Base-by-base conservation (phyloP, 305 asterid species). In the Fraxinus xanthoxyloides region DNA sequence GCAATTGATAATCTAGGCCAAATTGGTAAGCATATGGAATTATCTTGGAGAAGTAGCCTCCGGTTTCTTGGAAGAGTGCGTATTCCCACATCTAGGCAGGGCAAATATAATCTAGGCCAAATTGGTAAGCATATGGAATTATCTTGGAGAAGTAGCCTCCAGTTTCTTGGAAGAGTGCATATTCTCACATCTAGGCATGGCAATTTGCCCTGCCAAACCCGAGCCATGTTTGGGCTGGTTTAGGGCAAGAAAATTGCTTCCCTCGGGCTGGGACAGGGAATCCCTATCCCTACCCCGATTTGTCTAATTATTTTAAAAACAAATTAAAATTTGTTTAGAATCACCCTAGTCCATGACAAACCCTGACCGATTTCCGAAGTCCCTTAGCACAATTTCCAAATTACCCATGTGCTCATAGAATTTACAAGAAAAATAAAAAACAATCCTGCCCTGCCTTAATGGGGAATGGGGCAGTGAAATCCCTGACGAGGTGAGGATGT, bases 91-190 rank as follows among this genome's bases (percentile, higher is more conserved):
- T 3, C 90, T 31, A 31, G 32, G 32, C 32, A 31, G 0, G 32
- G 3, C 32, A 31, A 31, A 2, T 31, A 92, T 75, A 90, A 90
- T 74, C 77, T 92, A 59, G 97, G 92, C 8, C 94, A 92, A 61
- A 92, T 92, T 6, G 97, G 97, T 0, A 82, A 92, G 94, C 89
- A 89, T 90, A 40, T 90, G 96, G 96, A 84, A 86, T 82, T 92
- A 89, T 70, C 89, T 90, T 0, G 96, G 96, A 1, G 19, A 13
- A 46, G 6, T 92, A 0, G 77, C 80, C 0, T 76, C 90, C 0
- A 90, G 91, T 2, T 90, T 54, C 24, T 54, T 54, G 26, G 65
- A 54, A 54, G 19, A 54, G 26, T 54, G 21, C 65, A 54, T 17
- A 54, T 54, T 54, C 24, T 3, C 24, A n/a, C 65, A 2, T 54